Conservation (phyloP, 176 grass and related monocot genomes). For the Leersia perrieri region DNA sequence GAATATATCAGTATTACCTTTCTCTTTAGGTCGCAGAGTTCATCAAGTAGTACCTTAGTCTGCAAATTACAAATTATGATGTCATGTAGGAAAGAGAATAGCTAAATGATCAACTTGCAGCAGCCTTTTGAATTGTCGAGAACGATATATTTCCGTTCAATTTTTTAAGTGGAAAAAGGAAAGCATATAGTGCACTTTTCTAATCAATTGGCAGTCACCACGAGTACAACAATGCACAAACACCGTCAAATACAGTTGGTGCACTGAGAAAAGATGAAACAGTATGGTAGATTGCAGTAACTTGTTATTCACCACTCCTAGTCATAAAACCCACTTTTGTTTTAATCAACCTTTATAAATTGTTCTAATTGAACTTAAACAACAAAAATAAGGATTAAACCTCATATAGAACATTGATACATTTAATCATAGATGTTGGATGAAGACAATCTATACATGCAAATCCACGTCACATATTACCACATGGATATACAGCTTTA, state of each 20-base stretch:
- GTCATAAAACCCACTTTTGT: neutral
- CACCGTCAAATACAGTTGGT: neutral
- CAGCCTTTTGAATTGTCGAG: neutral
- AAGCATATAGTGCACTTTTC: neutral
- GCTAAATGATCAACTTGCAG: neutral
- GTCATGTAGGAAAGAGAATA: neutral
- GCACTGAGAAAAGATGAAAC: neutral
- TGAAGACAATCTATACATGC: neutral
- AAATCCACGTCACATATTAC: neutral
- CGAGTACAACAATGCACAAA: neutral
- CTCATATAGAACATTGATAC: neutral
- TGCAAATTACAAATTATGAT: slow-evolving; percentile 35
- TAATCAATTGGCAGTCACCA: neutral
- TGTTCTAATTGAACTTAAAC: neutral
- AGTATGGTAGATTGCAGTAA: neutral
- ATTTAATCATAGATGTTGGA: neutral
- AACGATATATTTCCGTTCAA: neutral
- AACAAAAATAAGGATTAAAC: neutral
- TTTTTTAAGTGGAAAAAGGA: neutral
- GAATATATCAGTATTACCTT: slow-evolving; percentile 39
- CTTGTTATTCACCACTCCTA: neutral
- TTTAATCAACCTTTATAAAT: neutral
- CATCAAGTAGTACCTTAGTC: slow-evolving; percentile 61
- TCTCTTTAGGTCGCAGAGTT: slow-evolving; percentile 63
- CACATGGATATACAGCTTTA: neutral